Conservation (phyloP, 345 rosid species). For the Trapa incisa region DNA sequence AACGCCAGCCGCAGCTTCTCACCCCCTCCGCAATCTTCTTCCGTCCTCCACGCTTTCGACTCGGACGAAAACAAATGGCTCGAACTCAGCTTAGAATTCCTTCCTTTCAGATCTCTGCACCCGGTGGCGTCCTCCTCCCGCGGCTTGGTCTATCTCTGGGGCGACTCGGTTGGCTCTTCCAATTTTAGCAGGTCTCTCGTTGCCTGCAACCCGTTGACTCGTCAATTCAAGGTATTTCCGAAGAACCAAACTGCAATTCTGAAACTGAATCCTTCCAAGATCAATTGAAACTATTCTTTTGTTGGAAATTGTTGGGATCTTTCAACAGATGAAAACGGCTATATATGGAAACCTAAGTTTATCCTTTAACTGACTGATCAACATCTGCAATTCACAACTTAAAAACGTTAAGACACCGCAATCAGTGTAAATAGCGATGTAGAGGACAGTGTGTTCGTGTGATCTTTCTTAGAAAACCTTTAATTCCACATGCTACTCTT, state of each 20-base stretch:
- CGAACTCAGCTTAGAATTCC: slow-evolving; percentile 48
- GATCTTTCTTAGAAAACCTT: neutral
- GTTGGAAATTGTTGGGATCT: neutral
- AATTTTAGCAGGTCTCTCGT: slow-evolving; percentile 55
- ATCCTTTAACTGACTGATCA: neutral
- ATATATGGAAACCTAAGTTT: neutral
- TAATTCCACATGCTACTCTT: neutral
- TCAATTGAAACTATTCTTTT: neutral
- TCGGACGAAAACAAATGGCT: slow-evolving; percentile 51
- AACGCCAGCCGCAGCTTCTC: slow-evolving; percentile 26
- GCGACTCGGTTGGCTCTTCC: slow-evolving; percentile 29
- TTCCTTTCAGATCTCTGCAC: slow-evolving; percentile 57
- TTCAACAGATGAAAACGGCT: neutral
- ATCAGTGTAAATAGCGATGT: neutral
- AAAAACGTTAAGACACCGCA: neutral
- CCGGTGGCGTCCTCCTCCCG: slow-evolving; percentile 62
- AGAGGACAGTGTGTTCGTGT: neutral
- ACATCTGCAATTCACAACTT: neutral
- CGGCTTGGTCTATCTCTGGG: slow-evolving; percentile 69
- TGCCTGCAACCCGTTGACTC: slow-evolving; percentile 68
- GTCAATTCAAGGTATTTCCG: slow-evolving; percentile 23
- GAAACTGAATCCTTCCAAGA: neutral
- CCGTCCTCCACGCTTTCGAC: slow-evolving; percentile 49
- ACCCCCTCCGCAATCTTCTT: slow-evolving; percentile 2
- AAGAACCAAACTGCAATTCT: neutral